Percentiles rank a stretch among this genome's conserved stretches.
Evolutionary conservation across 208 protist species (phyloP).

Genomic region (Acanthamoeba lenticulata): DNA sequence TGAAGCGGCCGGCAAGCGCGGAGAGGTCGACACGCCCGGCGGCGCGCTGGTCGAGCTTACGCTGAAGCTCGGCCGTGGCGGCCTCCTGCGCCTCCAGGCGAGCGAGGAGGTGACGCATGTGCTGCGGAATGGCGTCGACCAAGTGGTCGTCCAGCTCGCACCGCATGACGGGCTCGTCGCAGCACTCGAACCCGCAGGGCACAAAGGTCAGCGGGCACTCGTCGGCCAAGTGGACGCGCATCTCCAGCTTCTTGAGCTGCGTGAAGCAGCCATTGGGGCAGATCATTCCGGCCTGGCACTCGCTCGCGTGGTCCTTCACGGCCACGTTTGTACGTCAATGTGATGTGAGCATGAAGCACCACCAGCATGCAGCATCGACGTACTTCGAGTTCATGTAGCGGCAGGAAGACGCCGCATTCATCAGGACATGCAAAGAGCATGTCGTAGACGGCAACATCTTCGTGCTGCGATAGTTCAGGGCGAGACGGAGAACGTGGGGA

Average conservation of each 20-base stretch:
- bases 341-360: background rate
- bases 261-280: background rate
- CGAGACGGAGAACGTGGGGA: no score
- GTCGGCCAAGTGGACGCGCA: background rate
- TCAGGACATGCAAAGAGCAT: background rate
- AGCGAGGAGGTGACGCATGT: background rate
- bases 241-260: background rate
- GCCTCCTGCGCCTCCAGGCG: background rate
- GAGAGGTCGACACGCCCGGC: background rate
- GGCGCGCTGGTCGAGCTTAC: no score
- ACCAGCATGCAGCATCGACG: background rate
- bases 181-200: background rate
- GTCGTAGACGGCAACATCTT: background rate
- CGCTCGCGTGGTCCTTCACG: background rate
- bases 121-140: background rate
- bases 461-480: background rate
- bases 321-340: no score
- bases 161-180: background rate
- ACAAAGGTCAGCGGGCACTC: background rate
- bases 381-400: background rate
- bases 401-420: background rate
- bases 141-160: background rate
- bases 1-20: background rate
- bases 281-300: background rate
- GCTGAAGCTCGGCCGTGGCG: background rate